Conservation (phyloP, 371 early-diverging fungal genomes). For the Rhizopus arrhizus region DNA sequence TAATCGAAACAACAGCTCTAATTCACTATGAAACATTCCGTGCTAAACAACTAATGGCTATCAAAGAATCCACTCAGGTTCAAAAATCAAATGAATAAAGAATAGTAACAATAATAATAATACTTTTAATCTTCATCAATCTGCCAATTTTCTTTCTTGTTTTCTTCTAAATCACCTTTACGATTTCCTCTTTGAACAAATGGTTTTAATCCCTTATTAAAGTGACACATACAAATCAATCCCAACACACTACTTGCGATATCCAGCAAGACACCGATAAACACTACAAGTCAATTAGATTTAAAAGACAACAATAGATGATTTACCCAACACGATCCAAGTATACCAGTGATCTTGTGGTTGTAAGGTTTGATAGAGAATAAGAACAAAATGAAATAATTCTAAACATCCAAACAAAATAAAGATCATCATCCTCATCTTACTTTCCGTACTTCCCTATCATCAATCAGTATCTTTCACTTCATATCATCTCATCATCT, state of each 20-base stretch:
- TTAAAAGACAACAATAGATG: neutral
- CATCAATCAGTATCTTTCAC: neutral
- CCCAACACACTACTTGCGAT: slow-evolving; percentile 35
- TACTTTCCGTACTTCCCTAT: slow-evolving; percentile 31
- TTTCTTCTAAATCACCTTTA: slow-evolving; percentile 46
- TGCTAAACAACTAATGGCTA: slow-evolving; percentile 79
- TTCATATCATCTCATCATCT: neutral
- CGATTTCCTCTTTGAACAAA: slow-evolving; percentile 29
- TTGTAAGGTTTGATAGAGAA: slow-evolving; percentile 32
- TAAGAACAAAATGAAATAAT: slow-evolving; percentile 30
- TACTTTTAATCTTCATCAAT: slow-evolving; percentile 35
- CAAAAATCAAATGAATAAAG: slow-evolving; percentile 4
- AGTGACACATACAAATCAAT: slow-evolving; percentile 43
- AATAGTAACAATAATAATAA: neutral
- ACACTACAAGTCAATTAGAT: slow-evolving; percentile 21
- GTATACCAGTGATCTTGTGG: slow-evolving; percentile 39
- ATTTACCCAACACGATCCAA: slow-evolving; percentile 38
- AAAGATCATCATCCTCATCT: slow-evolving; percentile 26
- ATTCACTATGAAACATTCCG: slow-evolving; percentile 92
- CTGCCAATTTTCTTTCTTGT: slow-evolving; percentile 36
- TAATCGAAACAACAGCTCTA: slow-evolving; percentile 84
- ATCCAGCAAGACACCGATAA: slow-evolving; percentile 38
- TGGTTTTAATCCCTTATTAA: slow-evolving; percentile 44
- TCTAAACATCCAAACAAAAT: slow-evolving; percentile 26
- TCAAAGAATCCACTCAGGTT: slow-evolving; percentile 58